These are phyloP conservation scores for Davidsoniella neocaledoniae DNA, from an alignment of 2,329 filamentous ascomycete genomes.

Conservation along the genomic window DNA sequence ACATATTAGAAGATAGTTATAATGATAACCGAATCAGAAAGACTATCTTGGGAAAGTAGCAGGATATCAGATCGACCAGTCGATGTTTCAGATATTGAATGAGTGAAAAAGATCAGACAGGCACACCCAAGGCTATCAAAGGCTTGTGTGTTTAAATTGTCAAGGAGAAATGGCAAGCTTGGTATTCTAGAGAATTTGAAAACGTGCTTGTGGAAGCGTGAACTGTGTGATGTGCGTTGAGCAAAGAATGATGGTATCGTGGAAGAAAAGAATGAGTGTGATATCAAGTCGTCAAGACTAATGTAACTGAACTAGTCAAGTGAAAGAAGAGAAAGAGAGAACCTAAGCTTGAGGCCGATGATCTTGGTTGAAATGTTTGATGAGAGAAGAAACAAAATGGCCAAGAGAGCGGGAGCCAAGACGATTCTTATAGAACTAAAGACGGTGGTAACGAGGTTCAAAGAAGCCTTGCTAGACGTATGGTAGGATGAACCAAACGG, in stretches of 20 bases:
- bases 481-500: too few relatives aligned
- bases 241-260: neutral
- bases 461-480: too few relatives aligned
- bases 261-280: neutral
- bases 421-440: neutral
- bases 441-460: neutral
- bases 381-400: conserved; percentile 3
- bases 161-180: neutral
- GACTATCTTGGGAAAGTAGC: neutral
- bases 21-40: neutral
- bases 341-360: neutral
- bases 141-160: neutral
- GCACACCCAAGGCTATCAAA: conserved; percentile 9
- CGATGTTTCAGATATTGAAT: neutral
- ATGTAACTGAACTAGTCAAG: neutral
- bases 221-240: neutral
- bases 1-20: conserved; percentile 2
- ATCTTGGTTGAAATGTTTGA: conserved; percentile 1
- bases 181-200: neutral
- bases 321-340: neutral
- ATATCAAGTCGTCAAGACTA: conserved; percentile 11
- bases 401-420: neutral
- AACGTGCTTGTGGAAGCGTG: conserved; percentile 2
- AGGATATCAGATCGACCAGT: conserved; percentile 3
- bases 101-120: conserved; percentile 6